Evolutionary conservation across 768 basidiomycete species (phyloP), one percentile per base, ranked within the genome.

Genomic region (Termitomyces eurrhizus): DNA sequence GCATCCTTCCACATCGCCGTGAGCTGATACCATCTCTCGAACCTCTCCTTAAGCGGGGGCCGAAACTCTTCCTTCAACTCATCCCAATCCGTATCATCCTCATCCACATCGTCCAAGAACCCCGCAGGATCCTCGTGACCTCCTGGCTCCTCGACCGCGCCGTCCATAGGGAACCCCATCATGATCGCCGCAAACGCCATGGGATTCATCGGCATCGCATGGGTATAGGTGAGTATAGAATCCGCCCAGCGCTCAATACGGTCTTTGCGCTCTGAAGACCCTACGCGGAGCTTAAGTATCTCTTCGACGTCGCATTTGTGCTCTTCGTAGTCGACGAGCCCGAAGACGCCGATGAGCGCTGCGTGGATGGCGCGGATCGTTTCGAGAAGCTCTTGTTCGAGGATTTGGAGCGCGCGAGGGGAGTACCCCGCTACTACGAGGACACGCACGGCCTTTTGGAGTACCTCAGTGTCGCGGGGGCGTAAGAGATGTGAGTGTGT

Each of bases 151-250:
- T 76, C 49, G 73, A 72, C 69, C 0, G 75, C 68, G 14, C 67
- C 70, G 4, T 68, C 54, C 53, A 76, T 49, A 2, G 75, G 75
- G 3, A 78, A 62, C 1, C 77, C 76, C 69, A 66, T 66, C 78
- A 89, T 81, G 78, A 87, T 80, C 16, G 86, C 85, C 0, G 87
- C 85, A 56, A 88, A 79, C 2, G 85, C 79, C 77, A 87, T 78
- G 2, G 84, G 84, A 60, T 82, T 75, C 36, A 80, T 54, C 1
- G 72, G 60, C 0, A 63, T 67, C 1, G 71, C 71, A 0, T 78
- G 77, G 0, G 84, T 80, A 13, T 78, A 77, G 0, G 84, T 80
- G 12, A 73, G 61, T 9, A 84, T 69, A 13, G 74, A 71, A 39
- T 83, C 82, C 11, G 80, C 79, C 85, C 85, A 88, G 8, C 71